Evolutionary conservation across 495 filamentous ascomycete species (phyloP), one percentile per base, ranked within the genome.

Genomic region (Hypoxylon crocopeplum): DNA sequence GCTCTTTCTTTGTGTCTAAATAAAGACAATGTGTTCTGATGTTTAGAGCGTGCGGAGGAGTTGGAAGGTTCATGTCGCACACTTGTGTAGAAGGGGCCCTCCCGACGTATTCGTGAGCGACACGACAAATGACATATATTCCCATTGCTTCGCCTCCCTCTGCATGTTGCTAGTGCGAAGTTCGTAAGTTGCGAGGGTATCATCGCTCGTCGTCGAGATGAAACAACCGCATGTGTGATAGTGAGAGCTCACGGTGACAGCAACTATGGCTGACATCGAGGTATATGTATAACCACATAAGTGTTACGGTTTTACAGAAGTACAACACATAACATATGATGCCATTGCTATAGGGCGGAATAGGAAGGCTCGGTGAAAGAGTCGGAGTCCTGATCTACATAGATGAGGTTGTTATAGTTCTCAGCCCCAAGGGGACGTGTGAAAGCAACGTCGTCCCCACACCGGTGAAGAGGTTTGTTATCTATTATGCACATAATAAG

Each of bases 41-140:
- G 39, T 42, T 50, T 55, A 50, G 53, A 64, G 61, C 49, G 56
- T 59, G 61, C 44, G 61, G 61, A 54, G 61, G 61, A 64, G 61
- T 64, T 59, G 39, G 55, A 47, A 55, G 61, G 54, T 64, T 64
- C 37, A 49, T 58, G 60, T 64, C 54, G 32, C 32, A 54, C 54
- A 58, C 48, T 49, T 52, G 22, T 38, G 32, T 30, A 37, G 22
- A 48, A 30, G 60, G 13, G 41, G 41, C 15, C 37, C 48, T 54
- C 48, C 46, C 49, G 44, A 30, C 48, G 20, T 53, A 50, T 49
- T 34, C 32, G 32, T 32, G 29, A 37, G 21, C 33, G 46, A 22
- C 49, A 38, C 32, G 49, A 34, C 49, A 48, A 64, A 59, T 64
- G 61, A 64, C 61, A 64, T 53, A 64, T 21, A 54, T 55, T 59